Base-by-base conservation (phyloP, 257 asterid genomes). In the Dorcoceras hygrometricum region DNA sequence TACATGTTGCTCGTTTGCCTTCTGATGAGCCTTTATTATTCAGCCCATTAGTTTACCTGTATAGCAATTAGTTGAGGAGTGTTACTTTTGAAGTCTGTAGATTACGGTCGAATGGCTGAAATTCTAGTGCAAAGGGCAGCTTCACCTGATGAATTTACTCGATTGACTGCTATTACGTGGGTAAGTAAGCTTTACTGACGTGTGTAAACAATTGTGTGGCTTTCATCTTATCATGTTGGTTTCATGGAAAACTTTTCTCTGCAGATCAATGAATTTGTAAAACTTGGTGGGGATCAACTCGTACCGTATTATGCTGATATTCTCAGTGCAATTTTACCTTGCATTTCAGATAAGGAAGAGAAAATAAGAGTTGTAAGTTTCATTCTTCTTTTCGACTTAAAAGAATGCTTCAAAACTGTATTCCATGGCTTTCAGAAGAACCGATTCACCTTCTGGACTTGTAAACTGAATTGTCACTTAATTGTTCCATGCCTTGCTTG, bases 41-140 rank as follows among this genome's bases (percentile, higher is more conserved):
- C 53, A 23, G 26, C 55, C 20, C 31, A 57, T 16, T 69, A 50
- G 29, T 68, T 65, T 57, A 32, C 72, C 19, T 46, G 16, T 46
- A 14, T 16, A 46, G 22, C 54, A 46, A 18, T 46, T 46, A 18
- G 2, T 67, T 66, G 62, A 77, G 55, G 39, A 73, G 48, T 76
- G 72, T 57, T 74, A 56, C 71, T 72, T 72, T 80, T 86, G 79
- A 82, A 95, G 99, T 95, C 98, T 80, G 99, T 95, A 84, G 99
- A 95, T 89, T 95, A 95, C 80, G 98, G 99, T 73, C 97, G 98
- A 79, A 95, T 95, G 99, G 95, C 98, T 71, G 99, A 95, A 82
- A 95, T 95, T 77, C 76, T 95, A 80, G 96, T 95, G 43, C 96
- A 95, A 72, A 87, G 99, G 77, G 99, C 98, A 62, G 86, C 91